Evolutionary conservation across 2,329 filamentous ascomycete genomes (phyloP), one percentile per base, ranked within the genome.

Genomic region (Helminthosporium solani): DNA sequence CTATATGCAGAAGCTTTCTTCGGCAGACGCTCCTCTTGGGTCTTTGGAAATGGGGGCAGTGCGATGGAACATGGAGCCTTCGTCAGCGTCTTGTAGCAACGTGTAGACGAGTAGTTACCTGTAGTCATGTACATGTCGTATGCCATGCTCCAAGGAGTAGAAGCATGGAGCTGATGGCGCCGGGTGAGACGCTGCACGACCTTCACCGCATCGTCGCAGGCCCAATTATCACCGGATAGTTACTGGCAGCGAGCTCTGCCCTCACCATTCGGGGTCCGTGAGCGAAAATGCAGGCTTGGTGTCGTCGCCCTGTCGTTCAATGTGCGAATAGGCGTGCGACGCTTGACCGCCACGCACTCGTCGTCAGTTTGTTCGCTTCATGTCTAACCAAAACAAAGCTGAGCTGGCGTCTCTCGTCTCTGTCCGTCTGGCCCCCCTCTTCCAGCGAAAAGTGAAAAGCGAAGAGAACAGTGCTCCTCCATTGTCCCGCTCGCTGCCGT

Each of bases 321-420:
- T 41, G 47, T n/a, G n/a, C n/a, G n/a, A n/a, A n/a, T 47, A 46
- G 21, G 6, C 28, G 39, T 16, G 23, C 23, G 23, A 33, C n/a
- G 52, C 52, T 55, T 64, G 62, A 66, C 62, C 62, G 62, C 62
- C 60, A 63, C 50, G 49, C 54, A 38, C 19, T 11, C 34, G 14
- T 43, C 35, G 38, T n/a, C 14, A 30, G n/a, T 28, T n/a, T 6
- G 14, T 18, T 18, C 31, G 14, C 31, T 18, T 18, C 12, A 18
- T 18, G 31, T 4, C 31, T 5, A 14, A 47, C 48, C 54, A 53
- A 23, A 44, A 47, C 47, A 28, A 19, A 40, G 47, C 56, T 53
- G 56, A 52, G 51, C 51, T 47, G 42, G 43, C 46, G 34, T 35
- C 36, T 36, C 42, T 46, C 47, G 12, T 25, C 23, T 25, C 23